Conservation (phyloP, 1,284 basidiomycete species). For the Ustilago trichophora region DNA sequence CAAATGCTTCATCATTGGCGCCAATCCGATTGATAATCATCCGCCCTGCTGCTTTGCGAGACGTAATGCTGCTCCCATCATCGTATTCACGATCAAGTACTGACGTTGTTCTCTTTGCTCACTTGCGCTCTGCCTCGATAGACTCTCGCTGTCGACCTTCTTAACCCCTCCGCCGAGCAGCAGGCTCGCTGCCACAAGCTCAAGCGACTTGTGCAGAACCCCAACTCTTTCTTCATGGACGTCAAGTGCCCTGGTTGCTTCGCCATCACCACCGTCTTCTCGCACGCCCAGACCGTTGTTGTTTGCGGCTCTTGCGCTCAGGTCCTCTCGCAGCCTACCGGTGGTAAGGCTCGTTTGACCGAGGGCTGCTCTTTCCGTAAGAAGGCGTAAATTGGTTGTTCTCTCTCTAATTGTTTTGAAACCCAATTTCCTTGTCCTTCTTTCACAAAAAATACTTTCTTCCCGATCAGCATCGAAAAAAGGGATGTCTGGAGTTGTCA, state of each 20-base stretch:
- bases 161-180: conserved; percentile 89
- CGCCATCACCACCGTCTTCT: conserved; percentile 93
- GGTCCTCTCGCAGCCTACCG: conserved; percentile 97
- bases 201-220: conserved; percentile 95
- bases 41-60: conserved; percentile 5
- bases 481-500: conserved; percentile 1
- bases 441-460: conserved; percentile 4
- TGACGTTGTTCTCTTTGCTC: not conserved
- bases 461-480: conserved; percentile 16
- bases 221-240: conserved; percentile 91
- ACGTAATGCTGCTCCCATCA: not conserved
- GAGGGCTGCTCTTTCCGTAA: conserved; percentile 73
- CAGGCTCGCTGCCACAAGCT: conserved; percentile 84
- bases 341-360: conserved; percentile 96
- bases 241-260: conserved; percentile 99
- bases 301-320: conserved; percentile 91
- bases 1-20: too few relatives aligned
- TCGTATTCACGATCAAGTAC: not conserved
- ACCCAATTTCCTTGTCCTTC: not conserved
- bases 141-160: conserved; percentile 98
- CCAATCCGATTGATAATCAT: too few relatives aligned
- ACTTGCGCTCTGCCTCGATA: conserved; percentile 64
- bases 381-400: conserved; percentile 54
- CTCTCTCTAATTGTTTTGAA: not conserved
- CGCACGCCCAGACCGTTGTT: conserved; percentile 92